Evolutionary conservation across 1,284 basidiomycete genomes (phyloP), one percentile per base, ranked within the genome.

Genomic region (Paramarasmius palmivorus): DNA sequence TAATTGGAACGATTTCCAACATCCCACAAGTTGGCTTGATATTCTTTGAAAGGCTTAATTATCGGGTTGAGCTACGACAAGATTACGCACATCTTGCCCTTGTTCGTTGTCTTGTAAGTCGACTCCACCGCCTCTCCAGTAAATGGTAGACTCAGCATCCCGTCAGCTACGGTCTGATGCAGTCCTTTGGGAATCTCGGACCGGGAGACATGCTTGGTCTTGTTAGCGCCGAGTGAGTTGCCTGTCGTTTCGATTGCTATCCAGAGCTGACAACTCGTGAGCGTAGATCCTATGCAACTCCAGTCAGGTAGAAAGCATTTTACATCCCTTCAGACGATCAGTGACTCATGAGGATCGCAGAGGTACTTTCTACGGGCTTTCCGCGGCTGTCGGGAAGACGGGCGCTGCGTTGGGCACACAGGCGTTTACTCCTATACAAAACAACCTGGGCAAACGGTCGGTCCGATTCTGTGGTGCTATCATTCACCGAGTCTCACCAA

Each of bases 321-420:
- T 38, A 4, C 17, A 8, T 14, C 35, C 36, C 37, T 19, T 26
- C 40, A 38, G 51, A 39, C 45, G 26, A 35, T 25, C 3, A 14
- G 23, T 51, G 9, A 54, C 35, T 42, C n/a, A n/a, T 42, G 29
- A 48, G 39, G 9, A 45, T 51, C 44, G 32, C 54, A 82, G 81
- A 50, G 88, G 86, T 5, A 86, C 86, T 4, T 84, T 82, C 63
- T 89, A 87, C 59, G 88, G 87, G 4, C 62, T 92, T 47, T 84
- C 83, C 39, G 85, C 88, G 9, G 87, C 88, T 0, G 68, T 90
- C 6, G 89, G 88, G 4, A 92, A 92, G 65, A 76, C 83, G 0
- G 90, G 90, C 4, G 90, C 89, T 6, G 90, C 86, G 15, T 62
- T 91, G 51, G 90, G 90, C 2, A 89, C 86, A 0, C 86, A 92